Evolutionary conservation across 2,329 filamentous ascomycete species (phyloP), one percentile per base, ranked within the genome.

Genomic region (Colletotrichum sp.): DNA sequence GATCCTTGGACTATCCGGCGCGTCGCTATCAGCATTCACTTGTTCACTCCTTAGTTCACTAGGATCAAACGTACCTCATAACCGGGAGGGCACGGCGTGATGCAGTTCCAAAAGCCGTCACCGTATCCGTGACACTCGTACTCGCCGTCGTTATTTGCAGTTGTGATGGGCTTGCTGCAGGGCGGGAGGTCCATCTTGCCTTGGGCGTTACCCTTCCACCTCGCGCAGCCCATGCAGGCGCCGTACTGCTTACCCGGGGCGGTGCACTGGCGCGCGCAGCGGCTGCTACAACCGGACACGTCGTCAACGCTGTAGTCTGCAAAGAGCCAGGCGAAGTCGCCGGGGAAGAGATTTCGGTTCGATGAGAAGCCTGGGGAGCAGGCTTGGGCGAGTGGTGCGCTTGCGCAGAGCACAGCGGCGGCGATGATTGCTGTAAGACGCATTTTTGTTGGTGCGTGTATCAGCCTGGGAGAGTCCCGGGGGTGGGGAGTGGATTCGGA

Each of bases 81-180:
- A 79, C 78, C 64, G 81, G 72, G 64, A 80, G 78, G 39, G 77
- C 66, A 69, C 30, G 18, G 44, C 49, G 66, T 69, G 13, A 69
- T 36, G 18, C 66, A 69, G n/a, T 69, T 34, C 66, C 49, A 69
- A n/a, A 69, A 69, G 18, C 13, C 26, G n/a, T 57, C 49, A 26
- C 44, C 30, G n/a, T 59, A 57, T 2, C 66, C 66, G 5, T 69
- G 66, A 34, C 66, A 69, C 66, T 21, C 26, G 66, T 69, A 69
- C 30, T 69, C n/a, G 0, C 66, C 66, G 49, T 69, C 66, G n/a
- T 69, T 1, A 16, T 34, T 21, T 9, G 7, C 30, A 57, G 26
- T 34, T n/a, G 66, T 36, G 18, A 34, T 16, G 44, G 66, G 66
- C 66, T 26, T 69, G 13, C 66, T 69, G 66, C 66, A 69, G 2